Percentiles rank a stretch among this genome's conserved stretches.
Conservation (phyloP, 208 protist species). For the Endotrypanum monterogeii region DNA sequence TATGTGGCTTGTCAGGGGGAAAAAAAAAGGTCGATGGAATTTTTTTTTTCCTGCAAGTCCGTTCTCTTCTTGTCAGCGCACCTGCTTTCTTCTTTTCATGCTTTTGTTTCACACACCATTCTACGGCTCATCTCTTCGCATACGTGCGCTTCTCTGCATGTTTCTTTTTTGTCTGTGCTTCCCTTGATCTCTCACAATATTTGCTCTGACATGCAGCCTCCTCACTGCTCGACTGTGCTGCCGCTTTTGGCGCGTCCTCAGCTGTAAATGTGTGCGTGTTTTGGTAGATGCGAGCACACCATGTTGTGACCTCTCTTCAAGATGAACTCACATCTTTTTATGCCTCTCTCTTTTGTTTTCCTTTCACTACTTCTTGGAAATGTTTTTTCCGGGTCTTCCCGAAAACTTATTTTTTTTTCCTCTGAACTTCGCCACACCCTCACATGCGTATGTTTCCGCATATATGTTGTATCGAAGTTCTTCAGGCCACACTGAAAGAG, state of each 20-base stretch:
- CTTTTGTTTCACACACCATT: conserved; percentile 1
- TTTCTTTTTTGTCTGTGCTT: not conserved
- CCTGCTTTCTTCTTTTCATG: conserved; percentile 11
- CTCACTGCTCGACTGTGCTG: not conserved
- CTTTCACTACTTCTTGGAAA: too few species aligned
- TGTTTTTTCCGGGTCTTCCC: too few species aligned
- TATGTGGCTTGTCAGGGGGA: not conserved
- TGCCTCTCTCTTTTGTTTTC: not conserved
- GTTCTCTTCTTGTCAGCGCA: not conserved
- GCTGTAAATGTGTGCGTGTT: too few species aligned
- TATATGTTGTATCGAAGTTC: not conserved
- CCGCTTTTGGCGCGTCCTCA: not conserved
- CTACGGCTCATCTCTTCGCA: conserved; percentile 8
- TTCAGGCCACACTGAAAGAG: not conserved
- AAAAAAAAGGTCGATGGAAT: not conserved
- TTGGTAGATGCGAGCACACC: too few species aligned
- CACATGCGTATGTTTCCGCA: too few species aligned
- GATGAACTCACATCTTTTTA: not conserved
- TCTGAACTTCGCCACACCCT: not conserved
- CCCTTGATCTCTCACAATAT: not conserved
- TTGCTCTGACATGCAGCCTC: too few species aligned
- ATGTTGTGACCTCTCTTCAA: too few species aligned
- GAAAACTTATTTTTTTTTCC: not conserved
- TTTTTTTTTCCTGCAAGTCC: not conserved
- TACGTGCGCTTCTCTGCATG: not conserved